A percentile compares a stretch with the other conserved stretches of the same genome.
phyloP scores from a whole-genome alignment of 2,329 filamentous ascomycete genomes.

The Paracoccidioides lutzii region DNA sequence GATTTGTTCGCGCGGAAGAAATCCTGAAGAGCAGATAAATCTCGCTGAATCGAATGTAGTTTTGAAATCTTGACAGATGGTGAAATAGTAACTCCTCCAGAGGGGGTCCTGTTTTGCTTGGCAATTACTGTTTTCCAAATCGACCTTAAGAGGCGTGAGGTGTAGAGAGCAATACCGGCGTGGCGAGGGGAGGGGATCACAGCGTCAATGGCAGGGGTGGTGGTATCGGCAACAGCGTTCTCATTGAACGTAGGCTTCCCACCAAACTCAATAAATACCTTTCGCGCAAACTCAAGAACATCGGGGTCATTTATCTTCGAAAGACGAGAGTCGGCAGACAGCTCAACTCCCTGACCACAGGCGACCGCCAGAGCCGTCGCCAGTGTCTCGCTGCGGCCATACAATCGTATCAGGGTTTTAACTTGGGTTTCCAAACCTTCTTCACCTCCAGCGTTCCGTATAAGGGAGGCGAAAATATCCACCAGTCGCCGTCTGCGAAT shows the following conservation, averaged over 20 bases:
- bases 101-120: conserved; percentile 39
- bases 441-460: conserved; percentile 54
- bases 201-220: conserved; percentile 59
- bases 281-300: conserved; percentile 71
- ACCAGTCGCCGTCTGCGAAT: conserved; percentile 73
- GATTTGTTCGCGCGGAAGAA: conserved; percentile 81
- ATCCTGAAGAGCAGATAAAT: conserved; percentile 61
- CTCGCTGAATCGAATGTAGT: conserved; percentile 63
- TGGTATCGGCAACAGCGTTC: conserved; percentile 50
- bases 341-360: conserved; percentile 81
- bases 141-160: conserved; percentile 73
- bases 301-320: conserved; percentile 66
- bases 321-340: conserved; percentile 55
- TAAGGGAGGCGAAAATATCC: conserved; percentile 76
- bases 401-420: conserved; percentile 69
- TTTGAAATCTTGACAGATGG: conserved; percentile 57
- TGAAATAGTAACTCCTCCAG: conserved; percentile 49
- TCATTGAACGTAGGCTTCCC: conserved; percentile 77
- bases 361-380: conserved; percentile 87
- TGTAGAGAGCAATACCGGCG: conserved; percentile 74
- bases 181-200: conserved; percentile 82
- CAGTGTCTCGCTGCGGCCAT: conserved; percentile 78
- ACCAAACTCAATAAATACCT: conserved; percentile 83
- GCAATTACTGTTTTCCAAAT: conserved; percentile 78
- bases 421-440: conserved; percentile 73